phyloP scores from a whole-genome alignment of 495 filamentous ascomycete genomes.

The Annulohypoxylon maeteangense region DNA sequence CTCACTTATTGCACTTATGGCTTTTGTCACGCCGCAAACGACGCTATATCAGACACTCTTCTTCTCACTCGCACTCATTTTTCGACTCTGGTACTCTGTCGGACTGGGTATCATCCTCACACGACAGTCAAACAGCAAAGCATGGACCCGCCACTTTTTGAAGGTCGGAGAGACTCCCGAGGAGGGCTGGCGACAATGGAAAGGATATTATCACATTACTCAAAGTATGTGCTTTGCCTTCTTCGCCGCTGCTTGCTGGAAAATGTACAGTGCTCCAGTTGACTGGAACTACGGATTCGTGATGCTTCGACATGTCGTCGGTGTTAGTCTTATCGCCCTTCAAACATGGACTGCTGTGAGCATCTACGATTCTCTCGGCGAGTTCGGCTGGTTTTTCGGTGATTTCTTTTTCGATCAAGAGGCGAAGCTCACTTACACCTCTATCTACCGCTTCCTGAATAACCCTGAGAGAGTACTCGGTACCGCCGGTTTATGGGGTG shows the following conservation, averaged over 20 bases:
- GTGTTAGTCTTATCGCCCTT: slow-evolving; percentile 79
- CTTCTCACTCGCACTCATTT: slow-evolving; percentile 78
- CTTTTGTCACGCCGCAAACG: slow-evolving; percentile 81
- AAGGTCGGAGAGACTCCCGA: slow-evolving; percentile 91
- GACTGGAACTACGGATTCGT: slow-evolving; percentile 88
- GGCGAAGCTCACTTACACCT: slow-evolving; percentile 90
- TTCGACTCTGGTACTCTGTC: slow-evolving; percentile 92
- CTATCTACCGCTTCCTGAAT: slow-evolving; percentile 97
- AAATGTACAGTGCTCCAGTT: slow-evolving; percentile 87
- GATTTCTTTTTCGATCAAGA: slow-evolving; percentile 95
- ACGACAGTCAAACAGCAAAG: slow-evolving; percentile 86
- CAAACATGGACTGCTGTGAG: slow-evolving; percentile 94
- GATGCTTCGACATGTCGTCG: slow-evolving; percentile 86
- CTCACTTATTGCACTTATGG: slow-evolving; percentile 75
- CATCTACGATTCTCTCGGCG: slow-evolving; percentile 95
- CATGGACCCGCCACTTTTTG: slow-evolving; percentile 95
- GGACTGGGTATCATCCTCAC: slow-evolving; percentile 88
- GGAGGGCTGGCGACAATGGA: slow-evolving; percentile 98
- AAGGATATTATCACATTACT: slow-evolving; percentile 92
- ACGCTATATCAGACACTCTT: slow-evolving; percentile 78
- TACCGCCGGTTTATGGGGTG: slow-evolving; percentile 94
- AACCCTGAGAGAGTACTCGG: slow-evolving; percentile 96
- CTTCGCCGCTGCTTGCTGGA: slow-evolving; percentile 93
- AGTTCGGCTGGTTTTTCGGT: slow-evolving; percentile 99
- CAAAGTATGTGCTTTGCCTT: slow-evolving; percentile 87